phyloP scores from a whole-genome alignment of 176 grass and related monocot species.

The Musa acuminata region DNA sequence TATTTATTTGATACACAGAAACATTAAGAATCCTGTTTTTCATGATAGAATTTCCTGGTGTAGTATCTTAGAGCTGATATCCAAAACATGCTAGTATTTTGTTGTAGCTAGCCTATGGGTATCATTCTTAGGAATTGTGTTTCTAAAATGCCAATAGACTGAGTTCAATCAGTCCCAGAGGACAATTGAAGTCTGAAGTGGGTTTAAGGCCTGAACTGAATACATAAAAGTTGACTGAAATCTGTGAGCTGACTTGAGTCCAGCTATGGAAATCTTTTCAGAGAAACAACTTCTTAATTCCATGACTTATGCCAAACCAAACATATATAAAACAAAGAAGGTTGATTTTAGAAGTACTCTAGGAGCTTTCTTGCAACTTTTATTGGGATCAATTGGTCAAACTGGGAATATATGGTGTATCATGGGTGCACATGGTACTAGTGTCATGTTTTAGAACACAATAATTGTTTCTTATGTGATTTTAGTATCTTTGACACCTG shows the following conservation, averaged over 20 bases:
- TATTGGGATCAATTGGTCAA: background rate
- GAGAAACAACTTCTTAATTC: background rate
- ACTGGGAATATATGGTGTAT: background rate
- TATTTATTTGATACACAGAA: too few species aligned
- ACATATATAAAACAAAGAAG: background rate
- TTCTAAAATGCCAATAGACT: too few species aligned
- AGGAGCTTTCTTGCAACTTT: background rate
- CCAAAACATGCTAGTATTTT: background rate
- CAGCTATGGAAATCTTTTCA: background rate
- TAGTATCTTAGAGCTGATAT: background rate
- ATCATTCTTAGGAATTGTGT: too few species aligned
- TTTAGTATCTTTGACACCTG: background rate
- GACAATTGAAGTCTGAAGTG: background rate
- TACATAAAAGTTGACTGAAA: background rate
- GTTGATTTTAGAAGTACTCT: background rate
- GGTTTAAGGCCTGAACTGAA: background rate
- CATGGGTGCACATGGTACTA: background rate
- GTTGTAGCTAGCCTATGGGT: background rate
- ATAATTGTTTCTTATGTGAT: background rate
- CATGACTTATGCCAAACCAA: background rate
- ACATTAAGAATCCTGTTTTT: too few species aligned
- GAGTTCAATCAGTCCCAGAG: background rate
- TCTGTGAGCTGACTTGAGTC: background rate
- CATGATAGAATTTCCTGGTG: too few species aligned
- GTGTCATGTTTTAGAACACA: background rate